These are phyloP conservation scores for Plenodomus tracheiphilus DNA, from an alignment of 2,329 filamentous ascomycete species.

Conservation along the genomic window DNA sequence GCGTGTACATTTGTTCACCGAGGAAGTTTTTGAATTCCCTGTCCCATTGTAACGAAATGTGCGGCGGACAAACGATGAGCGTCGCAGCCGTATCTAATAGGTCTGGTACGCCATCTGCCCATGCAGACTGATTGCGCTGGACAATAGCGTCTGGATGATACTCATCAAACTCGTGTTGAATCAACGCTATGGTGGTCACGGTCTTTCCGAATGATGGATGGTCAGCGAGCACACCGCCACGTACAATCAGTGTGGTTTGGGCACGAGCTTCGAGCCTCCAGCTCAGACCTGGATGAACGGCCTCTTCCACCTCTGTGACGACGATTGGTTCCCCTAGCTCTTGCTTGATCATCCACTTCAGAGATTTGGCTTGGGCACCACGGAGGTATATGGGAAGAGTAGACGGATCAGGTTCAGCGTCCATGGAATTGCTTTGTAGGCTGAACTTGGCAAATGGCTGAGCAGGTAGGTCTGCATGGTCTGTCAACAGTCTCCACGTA, in stretches of 20 bases:
- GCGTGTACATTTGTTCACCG: conserved; percentile 26
- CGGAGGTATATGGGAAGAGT: conserved; percentile 46
- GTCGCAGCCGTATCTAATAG: conserved; percentile 58
- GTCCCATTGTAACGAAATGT: conserved; percentile 62
- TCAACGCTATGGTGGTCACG: conserved; percentile 60
- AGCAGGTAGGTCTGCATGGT: conserved; percentile 45
- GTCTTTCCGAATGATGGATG: conserved; percentile 71
- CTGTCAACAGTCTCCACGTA: conserved; percentile 53
- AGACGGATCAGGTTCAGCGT: conserved; percentile 32
- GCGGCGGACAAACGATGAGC: conserved; percentile 60
- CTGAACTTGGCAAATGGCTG: conserved; percentile 46
- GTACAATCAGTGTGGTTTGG: conserved; percentile 47
- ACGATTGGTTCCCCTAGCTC: conserved; percentile 47
- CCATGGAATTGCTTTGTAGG: conserved; percentile 49
- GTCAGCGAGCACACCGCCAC: conserved; percentile 66
- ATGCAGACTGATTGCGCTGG: conserved; percentile 8
- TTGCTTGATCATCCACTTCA: conserved; percentile 63
- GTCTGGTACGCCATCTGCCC: conserved; percentile 8
- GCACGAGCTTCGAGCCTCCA: conserved; percentile 63
- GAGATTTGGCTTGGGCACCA: conserved; percentile 57
- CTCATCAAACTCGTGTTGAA: conserved; percentile 51
- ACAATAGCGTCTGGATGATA: conserved; percentile 12
- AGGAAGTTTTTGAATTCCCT: conserved; percentile 59
- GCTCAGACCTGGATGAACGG: conserved; percentile 52
- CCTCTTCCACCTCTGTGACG: conserved; percentile 60